phyloP scores from a whole-genome alignment of 2,329 filamentous ascomycete species.

The Trichoderma aggressivum region DNA sequence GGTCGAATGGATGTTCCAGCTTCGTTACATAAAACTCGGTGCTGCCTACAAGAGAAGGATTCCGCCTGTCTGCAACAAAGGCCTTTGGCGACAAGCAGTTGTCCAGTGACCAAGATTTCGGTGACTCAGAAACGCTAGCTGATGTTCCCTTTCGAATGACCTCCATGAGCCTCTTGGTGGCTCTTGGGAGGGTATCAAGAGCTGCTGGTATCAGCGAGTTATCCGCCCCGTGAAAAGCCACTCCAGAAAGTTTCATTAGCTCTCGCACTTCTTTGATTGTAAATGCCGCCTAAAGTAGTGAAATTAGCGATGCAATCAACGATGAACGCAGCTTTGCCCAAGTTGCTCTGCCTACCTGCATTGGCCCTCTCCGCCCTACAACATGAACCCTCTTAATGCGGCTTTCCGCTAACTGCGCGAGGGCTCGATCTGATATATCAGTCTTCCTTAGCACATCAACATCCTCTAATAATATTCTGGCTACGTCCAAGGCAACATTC shows the following conservation, averaged over 20 bases:
- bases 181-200: slow-evolving; percentile 67
- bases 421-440: slow-evolving; percentile 82
- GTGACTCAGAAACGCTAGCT: slow-evolving; percentile 27
- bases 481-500: slow-evolving; percentile 93
- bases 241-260: slow-evolving; percentile 70
- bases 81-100: slow-evolving; percentile 76
- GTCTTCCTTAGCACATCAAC: slow-evolving; percentile 72
- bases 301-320: background rate
- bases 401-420: slow-evolving; percentile 69
- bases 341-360: slow-evolving; percentile 59
- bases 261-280: slow-evolving; percentile 94
- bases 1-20: slow-evolving; percentile 55
- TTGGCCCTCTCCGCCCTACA: slow-evolving; percentile 83
- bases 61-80: slow-evolving; percentile 54
- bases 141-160: slow-evolving; percentile 73
- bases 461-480: slow-evolving; percentile 77
- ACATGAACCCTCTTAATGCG: slow-evolving; percentile 76
- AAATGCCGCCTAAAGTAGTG: slow-evolving; percentile 66
- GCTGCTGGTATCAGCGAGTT: slow-evolving; percentile 63
- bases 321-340: background rate
- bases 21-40: slow-evolving; percentile 65
- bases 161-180: slow-evolving; percentile 74
- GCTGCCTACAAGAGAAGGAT: slow-evolving; percentile 53
- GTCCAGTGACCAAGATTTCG: slow-evolving; percentile 77
- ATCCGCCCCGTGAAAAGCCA: slow-evolving; percentile 70